These are phyloP conservation scores for Colletotrichum scovillei DNA, from an alignment of 2,329 filamentous ascomycete genomes.

Conservation along the genomic window DNA sequence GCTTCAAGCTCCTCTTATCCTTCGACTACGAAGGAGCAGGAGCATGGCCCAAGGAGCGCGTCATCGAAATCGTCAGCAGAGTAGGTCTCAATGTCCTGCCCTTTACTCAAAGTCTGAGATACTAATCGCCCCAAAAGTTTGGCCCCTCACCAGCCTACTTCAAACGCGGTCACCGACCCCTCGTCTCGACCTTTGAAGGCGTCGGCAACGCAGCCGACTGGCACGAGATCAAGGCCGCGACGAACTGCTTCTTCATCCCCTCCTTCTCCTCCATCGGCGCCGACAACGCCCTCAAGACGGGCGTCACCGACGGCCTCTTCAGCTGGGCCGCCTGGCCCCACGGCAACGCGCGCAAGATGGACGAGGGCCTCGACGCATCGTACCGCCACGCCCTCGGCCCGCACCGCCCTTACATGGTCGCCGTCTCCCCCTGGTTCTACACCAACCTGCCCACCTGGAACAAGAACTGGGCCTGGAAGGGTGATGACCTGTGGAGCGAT, in stretches of 20 bases:
- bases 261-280: conserved; percentile 54
- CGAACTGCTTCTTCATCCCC: conserved; percentile 56
- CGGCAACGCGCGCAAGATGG: conserved; percentile 38
- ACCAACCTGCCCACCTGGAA: conserved; percentile 65
- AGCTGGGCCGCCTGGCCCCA: conserved; percentile 51
- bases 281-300: conserved; percentile 35
- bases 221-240: conserved; percentile 52
- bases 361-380: conserved; percentile 37
- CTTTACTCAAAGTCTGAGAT: too few relatives aligned
- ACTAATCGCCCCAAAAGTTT: conserved; percentile 9
- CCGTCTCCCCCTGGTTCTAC: conserved; percentile 69
- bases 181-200: conserved; percentile 59
- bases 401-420: conserved; percentile 58
- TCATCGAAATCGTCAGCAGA: conserved; percentile 27
- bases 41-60: conserved; percentile 28
- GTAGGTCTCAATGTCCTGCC: neutral
- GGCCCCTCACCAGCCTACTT: conserved; percentile 29
- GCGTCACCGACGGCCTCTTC: conserved; percentile 49
- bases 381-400: conserved; percentile 33
- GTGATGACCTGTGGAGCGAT: conserved; percentile 69
- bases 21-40: conserved; percentile 34
- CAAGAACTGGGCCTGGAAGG: conserved; percentile 73
- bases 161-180: conserved; percentile 42
- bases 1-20: conserved; percentile 34
- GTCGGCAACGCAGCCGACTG: conserved; percentile 53